Percentiles rank a stretch among this genome's conserved stretches.
phyloP scores from a whole-genome alignment of 306 rosid genomes.

The Dalbergia cochinchinensis region DNA sequence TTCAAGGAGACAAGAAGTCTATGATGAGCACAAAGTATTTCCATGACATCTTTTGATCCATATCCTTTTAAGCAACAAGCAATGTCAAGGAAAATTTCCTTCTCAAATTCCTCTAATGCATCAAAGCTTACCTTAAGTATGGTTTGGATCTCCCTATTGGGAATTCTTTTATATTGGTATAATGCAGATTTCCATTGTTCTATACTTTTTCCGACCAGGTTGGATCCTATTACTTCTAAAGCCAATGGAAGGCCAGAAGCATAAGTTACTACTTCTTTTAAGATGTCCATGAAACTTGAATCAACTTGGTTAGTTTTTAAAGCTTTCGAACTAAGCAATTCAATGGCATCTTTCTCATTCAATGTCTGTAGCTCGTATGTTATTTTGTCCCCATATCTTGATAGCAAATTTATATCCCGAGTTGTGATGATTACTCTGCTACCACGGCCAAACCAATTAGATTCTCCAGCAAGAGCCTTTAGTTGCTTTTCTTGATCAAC shows the following conservation, averaged over 20 bases:
- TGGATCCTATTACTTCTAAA: conserved; percentile 41
- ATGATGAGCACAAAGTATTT: neutral
- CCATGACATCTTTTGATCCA: neutral
- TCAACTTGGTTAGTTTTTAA: neutral
- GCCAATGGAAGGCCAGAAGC: conserved; percentile 40
- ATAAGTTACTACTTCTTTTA: too few relatives aligned
- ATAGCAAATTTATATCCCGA: conserved; percentile 31
- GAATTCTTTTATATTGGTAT: conserved; percentile 3
- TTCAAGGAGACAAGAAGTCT: neutral
- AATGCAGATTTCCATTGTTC: conserved; percentile 33
- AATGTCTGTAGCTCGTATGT: neutral
- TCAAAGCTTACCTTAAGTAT: conserved; percentile 29
- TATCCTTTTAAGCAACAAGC: conserved; percentile 30
- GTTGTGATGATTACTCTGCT: conserved; percentile 49
- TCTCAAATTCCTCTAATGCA: conserved; percentile 18
- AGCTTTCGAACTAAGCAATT: conserved; percentile 41
- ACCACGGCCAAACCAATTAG: conserved; percentile 4
- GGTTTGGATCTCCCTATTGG: neutral
- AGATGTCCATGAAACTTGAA: neutral
- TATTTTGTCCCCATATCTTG: neutral
- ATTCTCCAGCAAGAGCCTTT: neutral
- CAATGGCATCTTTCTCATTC: neutral
- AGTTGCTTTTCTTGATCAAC: neutral
- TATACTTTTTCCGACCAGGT: conserved; percentile 1
- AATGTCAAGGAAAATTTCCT: conserved; percentile 30